Percentiles rank a stretch among this genome's conserved stretches.
Conservation (phyloP, 1,139 yeast genomes). For the Kodamaea alishanica region DNA sequence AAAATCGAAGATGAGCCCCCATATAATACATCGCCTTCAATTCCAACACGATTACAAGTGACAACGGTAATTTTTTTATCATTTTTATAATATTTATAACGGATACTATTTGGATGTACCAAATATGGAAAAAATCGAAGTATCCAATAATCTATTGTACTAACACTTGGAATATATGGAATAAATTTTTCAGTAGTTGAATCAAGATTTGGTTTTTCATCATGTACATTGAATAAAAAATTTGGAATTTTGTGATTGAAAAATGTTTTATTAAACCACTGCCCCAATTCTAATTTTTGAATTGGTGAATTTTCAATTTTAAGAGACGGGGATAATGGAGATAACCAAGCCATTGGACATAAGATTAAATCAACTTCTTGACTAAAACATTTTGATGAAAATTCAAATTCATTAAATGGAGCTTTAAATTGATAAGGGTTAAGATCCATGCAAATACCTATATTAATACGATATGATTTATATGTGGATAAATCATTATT, state of each 20-base stretch:
- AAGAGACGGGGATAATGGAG: constrained; percentile 46
- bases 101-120: constrained; percentile 34
- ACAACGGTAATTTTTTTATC: constrained; percentile 38
- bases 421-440: constrained; percentile 84
- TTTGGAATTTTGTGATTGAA: neutral
- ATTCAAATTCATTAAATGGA: constrained; percentile 72
- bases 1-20: constrained; percentile 68
- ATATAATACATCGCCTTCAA: constrained; percentile 65
- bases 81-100: constrained; percentile 25
- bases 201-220: constrained; percentile 2
- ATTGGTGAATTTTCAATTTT: constrained; percentile 6
- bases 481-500: constrained; percentile 7
- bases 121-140: constrained; percentile 66
- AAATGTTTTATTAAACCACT: constrained; percentile 5
- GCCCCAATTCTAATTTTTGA: constrained; percentile 10
- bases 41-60: constrained; percentile 69
- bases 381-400: constrained; percentile 50
- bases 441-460: constrained; percentile 95
- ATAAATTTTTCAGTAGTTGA: constrained; percentile 9
- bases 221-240: neutral
- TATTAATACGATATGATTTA: constrained; percentile 36
- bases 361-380: constrained; percentile 54
- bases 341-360: constrained; percentile 90
- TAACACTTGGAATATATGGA: constrained; percentile 20
- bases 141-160: constrained; percentile 60